phyloP scores from a whole-genome alignment of 306 rosid species.

The Ziziphus jujuba region DNA sequence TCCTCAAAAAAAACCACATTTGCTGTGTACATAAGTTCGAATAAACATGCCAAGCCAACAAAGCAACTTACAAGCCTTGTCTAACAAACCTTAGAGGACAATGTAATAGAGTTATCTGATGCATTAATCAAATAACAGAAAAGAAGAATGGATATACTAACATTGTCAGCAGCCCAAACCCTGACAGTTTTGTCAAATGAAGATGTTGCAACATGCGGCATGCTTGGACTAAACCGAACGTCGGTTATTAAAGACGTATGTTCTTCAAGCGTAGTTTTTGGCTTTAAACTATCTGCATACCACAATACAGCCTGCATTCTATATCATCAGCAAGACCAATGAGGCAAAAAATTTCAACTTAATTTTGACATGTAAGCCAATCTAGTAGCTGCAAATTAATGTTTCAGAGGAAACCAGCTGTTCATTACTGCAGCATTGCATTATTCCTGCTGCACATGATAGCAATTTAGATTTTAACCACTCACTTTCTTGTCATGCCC shows the following conservation, averaged over 20 bases:
- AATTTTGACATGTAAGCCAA: constrained; percentile 12
- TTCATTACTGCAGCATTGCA: neutral
- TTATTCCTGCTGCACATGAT: constrained; percentile 1
- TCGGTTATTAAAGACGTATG: constrained; percentile 83
- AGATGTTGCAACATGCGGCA: constrained; percentile 89
- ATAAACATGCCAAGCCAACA: neutral
- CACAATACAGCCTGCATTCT: constrained; percentile 83
- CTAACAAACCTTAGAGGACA: too few species aligned
- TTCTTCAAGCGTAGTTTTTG: constrained; percentile 75
- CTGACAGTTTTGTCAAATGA: constrained; percentile 95
- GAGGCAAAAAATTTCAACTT: neutral
- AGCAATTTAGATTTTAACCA: neutral
- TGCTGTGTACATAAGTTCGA: too few species aligned
- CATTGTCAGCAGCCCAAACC: constrained; percentile 98
- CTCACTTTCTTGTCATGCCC: constrained; percentile 97
- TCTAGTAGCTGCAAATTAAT: constrained; percentile 12
- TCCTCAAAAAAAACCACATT: too few species aligned
- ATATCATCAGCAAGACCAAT: constrained; percentile 18
- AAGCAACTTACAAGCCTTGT: neutral
- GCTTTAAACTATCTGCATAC: constrained; percentile 76
- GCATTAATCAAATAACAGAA: neutral
- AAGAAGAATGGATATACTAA: constrained; percentile 41
- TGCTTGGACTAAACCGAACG: constrained; percentile 93
- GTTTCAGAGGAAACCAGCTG: constrained; percentile 16
- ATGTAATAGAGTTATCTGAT: too few species aligned